Evolutionary conservation across 495 filamentous ascomycete genomes (phyloP).

Genomic region (Margaritispora aquatica): DNA sequence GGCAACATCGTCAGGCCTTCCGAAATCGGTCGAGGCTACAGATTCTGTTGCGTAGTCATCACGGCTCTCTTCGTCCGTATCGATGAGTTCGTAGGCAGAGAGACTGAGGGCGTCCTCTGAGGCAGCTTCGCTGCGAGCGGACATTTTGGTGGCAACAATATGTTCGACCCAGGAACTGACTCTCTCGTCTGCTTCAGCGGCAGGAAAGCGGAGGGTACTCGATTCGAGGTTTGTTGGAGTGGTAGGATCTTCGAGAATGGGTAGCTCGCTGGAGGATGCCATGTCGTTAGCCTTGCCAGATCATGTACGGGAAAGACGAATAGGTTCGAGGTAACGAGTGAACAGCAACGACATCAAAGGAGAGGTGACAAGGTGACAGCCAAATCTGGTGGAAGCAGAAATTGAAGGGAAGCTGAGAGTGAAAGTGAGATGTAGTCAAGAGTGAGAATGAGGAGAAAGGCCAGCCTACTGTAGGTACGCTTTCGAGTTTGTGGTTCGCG

Average conservation of each 20-base stretch:
- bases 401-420: background rate
- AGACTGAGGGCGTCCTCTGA: constrained; percentile 43
- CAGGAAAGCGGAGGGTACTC: constrained; percentile 39
- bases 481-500: background rate
- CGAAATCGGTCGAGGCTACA: constrained; percentile 40
- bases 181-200: constrained; percentile 37
- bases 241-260: constrained; percentile 1
- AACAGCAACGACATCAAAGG: too few species aligned
- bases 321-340: background rate
- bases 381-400: background rate
- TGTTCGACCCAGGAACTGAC: constrained; percentile 46
- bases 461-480: background rate
- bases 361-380: too few species aligned
- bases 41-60: constrained; percentile 45
- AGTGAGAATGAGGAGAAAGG: background rate
- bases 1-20: constrained; percentile 40
- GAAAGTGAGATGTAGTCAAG: background rate
- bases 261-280: constrained; percentile 14
- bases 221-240: constrained; percentile 1
- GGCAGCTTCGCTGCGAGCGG: constrained; percentile 31
- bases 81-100: constrained; percentile 52
- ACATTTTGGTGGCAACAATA: constrained; percentile 43
- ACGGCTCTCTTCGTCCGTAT: constrained; percentile 35
- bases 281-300: constrained; percentile 23
- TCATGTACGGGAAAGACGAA: constrained; percentile 15